These are phyloP conservation scores for Scutellaria baicalensis DNA, from an alignment of 257 asterid genomes.

Conservation along the genomic window DNA sequence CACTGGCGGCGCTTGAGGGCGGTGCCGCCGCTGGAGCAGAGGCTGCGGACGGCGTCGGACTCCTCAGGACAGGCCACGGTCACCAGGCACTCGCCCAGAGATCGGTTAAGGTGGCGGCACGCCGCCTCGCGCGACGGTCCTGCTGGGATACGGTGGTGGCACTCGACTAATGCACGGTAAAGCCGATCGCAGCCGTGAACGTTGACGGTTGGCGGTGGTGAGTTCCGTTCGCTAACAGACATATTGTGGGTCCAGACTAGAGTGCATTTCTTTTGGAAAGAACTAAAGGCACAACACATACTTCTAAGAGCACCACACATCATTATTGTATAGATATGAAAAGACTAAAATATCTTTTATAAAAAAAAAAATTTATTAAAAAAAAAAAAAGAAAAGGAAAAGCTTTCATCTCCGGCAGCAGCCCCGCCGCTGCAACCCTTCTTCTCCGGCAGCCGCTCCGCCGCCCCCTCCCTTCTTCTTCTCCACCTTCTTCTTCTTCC, in stretches of 20 bases:
- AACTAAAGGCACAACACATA: too few relatives aligned
- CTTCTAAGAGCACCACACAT: too few relatives aligned
- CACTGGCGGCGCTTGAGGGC: conserved; percentile 86
- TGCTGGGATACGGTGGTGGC: conserved; percentile 67
- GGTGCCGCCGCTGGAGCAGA: conserved; percentile 89
- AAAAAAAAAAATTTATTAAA: too few relatives aligned
- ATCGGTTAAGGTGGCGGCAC: conserved; percentile 77
- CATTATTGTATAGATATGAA: too few relatives aligned
- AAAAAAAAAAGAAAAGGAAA: too few relatives aligned
- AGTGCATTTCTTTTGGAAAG: too few relatives aligned
- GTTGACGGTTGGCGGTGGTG: conserved; percentile 20
- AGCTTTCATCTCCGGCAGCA: too few relatives aligned
- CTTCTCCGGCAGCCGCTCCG: too few relatives aligned
- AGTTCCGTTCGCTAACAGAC: conserved; percentile 9
- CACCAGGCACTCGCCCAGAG: conserved; percentile 74
- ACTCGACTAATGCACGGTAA: conserved; percentile 48
- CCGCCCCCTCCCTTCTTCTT: too few relatives aligned
- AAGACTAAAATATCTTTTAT: too few relatives aligned
- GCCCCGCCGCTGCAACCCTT: too few relatives aligned
- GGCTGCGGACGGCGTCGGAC: conserved; percentile 64
- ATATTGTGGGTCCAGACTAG: conserved; percentile 12
- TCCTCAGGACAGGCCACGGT: conserved; percentile 61
- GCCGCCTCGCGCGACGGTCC: conserved; percentile 62
- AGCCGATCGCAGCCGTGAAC: conserved; percentile 51
- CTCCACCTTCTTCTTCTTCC: too few relatives aligned